Conservation (phyloP, 2,329 filamentous ascomycete species). For the Mycosphaerelloides madeirae region DNA sequence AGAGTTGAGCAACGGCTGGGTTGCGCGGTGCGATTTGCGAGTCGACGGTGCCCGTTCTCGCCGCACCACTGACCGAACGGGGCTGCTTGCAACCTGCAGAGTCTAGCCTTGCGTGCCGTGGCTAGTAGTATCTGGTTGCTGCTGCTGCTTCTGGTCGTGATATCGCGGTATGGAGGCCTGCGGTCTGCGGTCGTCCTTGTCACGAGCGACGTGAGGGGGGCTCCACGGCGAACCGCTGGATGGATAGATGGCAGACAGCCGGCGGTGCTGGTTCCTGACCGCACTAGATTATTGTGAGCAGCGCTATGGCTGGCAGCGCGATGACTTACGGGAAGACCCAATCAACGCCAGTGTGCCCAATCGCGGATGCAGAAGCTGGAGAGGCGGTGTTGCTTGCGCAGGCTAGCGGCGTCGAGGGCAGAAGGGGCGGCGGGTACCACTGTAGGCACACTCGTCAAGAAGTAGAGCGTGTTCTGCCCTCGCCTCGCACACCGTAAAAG, state of each 20-base stretch:
- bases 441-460: constrained; percentile 5
- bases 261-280: constrained; percentile 12
- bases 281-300: constrained; percentile 17
- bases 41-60: constrained; percentile 3
- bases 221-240: constrained; percentile 2
- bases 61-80: constrained; percentile 1
- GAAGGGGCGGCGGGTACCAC: too few species aligned
- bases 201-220: too few species aligned
- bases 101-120: too few species aligned
- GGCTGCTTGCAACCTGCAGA: too few species aligned
- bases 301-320: constrained; percentile 10
- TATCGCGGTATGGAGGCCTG: too few species aligned
- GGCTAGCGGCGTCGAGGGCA: constrained; percentile 10
- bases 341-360: neutral
- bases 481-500: too few species aligned
- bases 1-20: constrained; percentile 27
- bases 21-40: constrained; percentile 15
- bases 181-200: too few species aligned
- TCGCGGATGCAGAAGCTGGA: constrained; percentile 10
- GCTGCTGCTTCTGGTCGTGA: too few species aligned
- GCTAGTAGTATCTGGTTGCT: too few species aligned
- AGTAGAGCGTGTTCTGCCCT: too few species aligned
- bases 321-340: constrained; percentile 8
- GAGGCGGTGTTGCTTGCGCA: constrained; percentile 14
- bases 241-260: neutral